A percentile compares a stretch with the other conserved stretches of the same genome.
Conservation (phyloP, 1,284 basidiomycete genomes). For the Apiotrichum brassicae region DNA sequence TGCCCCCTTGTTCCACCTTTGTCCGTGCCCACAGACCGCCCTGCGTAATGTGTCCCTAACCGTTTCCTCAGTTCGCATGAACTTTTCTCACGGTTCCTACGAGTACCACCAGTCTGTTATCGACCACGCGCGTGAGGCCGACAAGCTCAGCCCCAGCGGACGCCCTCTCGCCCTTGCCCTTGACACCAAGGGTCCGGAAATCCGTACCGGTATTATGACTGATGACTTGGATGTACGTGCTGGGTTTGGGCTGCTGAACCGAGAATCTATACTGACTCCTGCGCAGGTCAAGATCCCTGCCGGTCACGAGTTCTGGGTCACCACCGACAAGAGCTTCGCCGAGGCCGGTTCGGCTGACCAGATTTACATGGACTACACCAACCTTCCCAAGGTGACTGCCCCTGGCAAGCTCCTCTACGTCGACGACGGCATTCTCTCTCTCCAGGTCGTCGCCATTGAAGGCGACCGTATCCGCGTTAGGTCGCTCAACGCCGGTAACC, state of each 20-base stretch:
- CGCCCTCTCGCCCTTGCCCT: constrained; percentile 96
- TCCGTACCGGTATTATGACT: constrained; percentile 91
- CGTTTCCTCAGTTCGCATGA: constrained; percentile 75
- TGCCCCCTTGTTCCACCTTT: neutral
- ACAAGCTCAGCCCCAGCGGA: constrained; percentile 61
- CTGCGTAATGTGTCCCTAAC: neutral
- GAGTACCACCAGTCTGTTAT: constrained; percentile 97
- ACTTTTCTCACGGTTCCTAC: constrained; percentile 94
- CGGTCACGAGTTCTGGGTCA: constrained; percentile 91
- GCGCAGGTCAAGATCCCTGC: constrained; percentile 69
- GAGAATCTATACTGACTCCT: constrained; percentile 5
- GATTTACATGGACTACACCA: constrained; percentile 86
- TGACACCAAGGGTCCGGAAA: constrained; percentile 99
- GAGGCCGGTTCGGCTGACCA: constrained; percentile 74
- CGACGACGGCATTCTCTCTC: constrained; percentile 92
- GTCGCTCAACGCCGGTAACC: constrained; percentile 83
- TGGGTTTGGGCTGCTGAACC: too few species aligned
- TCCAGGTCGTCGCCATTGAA: constrained; percentile 83
- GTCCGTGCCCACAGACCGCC: neutral
- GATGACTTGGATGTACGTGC: constrained; percentile 72
- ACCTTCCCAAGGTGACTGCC: constrained; percentile 90
- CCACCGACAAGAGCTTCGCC: constrained; percentile 75
- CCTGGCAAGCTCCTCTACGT: constrained; percentile 95
- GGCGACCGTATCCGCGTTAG: constrained; percentile 75
- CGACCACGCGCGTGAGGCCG: constrained; percentile 84